Evolutionary conservation across 441 rosid genomes (phyloP).

Genomic region (Sinapis alba): DNA sequence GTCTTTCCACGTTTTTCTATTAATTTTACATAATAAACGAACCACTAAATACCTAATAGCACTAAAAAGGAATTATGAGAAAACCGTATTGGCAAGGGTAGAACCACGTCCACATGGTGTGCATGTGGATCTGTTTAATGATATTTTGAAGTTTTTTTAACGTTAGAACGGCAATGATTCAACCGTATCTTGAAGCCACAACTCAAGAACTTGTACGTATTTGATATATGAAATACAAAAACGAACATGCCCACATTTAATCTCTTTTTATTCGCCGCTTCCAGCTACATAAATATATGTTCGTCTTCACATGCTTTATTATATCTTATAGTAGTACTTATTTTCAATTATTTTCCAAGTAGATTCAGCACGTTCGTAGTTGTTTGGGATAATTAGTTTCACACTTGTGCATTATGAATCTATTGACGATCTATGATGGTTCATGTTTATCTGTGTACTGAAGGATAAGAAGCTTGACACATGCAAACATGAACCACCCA

Average conservation of each 20-base stretch:
- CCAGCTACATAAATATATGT: slow-evolving; percentile 15
- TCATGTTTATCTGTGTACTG: slow-evolving; percentile 13
- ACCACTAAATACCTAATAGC: slow-evolving; percentile 4
- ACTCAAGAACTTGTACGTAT: slow-evolving; percentile 22
- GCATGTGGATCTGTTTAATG: slow-evolving; percentile 26
- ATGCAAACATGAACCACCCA: slow-evolving; percentile 6
- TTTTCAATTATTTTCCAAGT: slow-evolving; percentile 17
- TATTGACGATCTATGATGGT: neutral
- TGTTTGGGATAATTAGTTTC: slow-evolving; percentile 2
- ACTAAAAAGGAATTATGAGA: neutral
- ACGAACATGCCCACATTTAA: slow-evolving; percentile 22
- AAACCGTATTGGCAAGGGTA: slow-evolving; percentile 13
- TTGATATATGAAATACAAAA: neutral
- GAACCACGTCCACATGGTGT: slow-evolving; percentile 35
- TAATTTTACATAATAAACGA: neutral
- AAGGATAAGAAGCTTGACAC: slow-evolving; percentile 11
- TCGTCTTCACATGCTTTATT: slow-evolving; percentile 17
- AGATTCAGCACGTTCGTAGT: slow-evolving; percentile 15
- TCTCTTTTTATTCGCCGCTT: slow-evolving; percentile 33
- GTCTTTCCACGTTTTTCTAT: neutral
- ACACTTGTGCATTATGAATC: slow-evolving; percentile 9
- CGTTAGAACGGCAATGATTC: slow-evolving; percentile 15
- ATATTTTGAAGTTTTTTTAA: neutral
- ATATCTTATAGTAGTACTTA: neutral
- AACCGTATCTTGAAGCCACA: slow-evolving; percentile 1